Evolutionary conservation across 768 basidiomycete genomes (phyloP).

Genomic region (Russula lepida): DNA sequence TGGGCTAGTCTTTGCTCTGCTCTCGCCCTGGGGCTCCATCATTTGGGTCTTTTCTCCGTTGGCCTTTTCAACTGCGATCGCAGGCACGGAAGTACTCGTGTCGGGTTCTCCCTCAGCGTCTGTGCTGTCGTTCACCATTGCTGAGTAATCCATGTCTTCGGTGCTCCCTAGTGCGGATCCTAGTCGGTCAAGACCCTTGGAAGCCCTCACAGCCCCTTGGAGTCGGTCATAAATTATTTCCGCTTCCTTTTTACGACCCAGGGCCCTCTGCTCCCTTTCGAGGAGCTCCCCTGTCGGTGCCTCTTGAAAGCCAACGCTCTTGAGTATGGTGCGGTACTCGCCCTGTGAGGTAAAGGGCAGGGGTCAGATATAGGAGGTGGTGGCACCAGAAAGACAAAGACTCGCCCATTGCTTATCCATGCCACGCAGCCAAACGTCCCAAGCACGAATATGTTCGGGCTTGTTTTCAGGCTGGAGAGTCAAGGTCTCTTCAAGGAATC

Average conservation of each 20-base stretch:
- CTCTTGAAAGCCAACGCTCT: constrained; percentile 13
- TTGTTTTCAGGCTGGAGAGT: constrained; percentile 9
- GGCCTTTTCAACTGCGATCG: neutral
- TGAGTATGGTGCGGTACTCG: constrained; percentile 15
- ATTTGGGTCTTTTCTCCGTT: constrained; percentile 7
- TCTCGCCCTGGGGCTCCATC: neutral
- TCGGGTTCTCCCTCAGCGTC: constrained; percentile 17
- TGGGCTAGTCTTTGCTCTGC: constrained; percentile 4
- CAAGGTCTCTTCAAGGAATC: constrained; percentile 10
- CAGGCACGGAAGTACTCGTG: constrained; percentile 7
- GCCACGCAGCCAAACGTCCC: constrained; percentile 11
- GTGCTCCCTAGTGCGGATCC: neutral
- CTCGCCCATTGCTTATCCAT: constrained; percentile 18
- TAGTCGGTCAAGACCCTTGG: neutral
- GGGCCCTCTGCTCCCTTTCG: constrained; percentile 4
- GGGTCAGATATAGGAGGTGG: neutral
- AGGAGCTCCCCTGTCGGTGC: constrained; percentile 13
- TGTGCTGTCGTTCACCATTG: constrained; percentile 14
- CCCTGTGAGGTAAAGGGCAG: neutral
- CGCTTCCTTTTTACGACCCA: constrained; percentile 15
- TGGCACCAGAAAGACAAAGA: neutral
- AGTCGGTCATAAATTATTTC: constrained; percentile 9
- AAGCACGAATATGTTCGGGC: constrained; percentile 13
- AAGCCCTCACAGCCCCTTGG: constrained; percentile 1
- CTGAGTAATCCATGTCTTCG: constrained; percentile 7